These are phyloP conservation scores for Camelina neglecta DNA, from an alignment of 345 rosid genomes.

Conservation along the genomic window DNA sequence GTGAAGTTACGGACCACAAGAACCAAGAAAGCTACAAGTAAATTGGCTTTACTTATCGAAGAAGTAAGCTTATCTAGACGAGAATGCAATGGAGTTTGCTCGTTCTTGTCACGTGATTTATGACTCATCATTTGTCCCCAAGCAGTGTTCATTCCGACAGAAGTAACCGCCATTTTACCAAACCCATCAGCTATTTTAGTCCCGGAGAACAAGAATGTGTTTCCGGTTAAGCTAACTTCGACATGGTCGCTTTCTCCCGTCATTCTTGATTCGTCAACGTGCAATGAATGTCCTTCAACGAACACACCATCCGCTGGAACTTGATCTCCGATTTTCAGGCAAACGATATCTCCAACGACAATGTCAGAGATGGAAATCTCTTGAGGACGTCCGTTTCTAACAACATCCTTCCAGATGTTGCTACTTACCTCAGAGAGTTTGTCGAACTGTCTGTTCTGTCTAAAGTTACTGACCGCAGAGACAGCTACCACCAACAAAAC, in stretches of 20 bases:
- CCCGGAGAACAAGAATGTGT: conserved; percentile 70
- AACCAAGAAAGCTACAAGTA: conserved; percentile 68
- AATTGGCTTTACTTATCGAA: conserved; percentile 61
- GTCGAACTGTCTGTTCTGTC: conserved; percentile 59
- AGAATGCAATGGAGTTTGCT: conserved; percentile 70
- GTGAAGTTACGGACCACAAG: conserved; percentile 78
- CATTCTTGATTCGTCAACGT: conserved; percentile 72
- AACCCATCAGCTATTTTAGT: conserved; percentile 62
- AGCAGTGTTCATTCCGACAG: conserved; percentile 73
- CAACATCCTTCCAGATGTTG: conserved; percentile 56
- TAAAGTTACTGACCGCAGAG: conserved; percentile 59
- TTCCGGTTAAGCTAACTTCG: conserved; percentile 41
- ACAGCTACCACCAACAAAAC: conserved; percentile 59
- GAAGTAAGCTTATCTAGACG: conserved; percentile 74
- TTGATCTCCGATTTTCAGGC: conserved; percentile 68
- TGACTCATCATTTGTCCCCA: conserved; percentile 88
- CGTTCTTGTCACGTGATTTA: conserved; percentile 47
- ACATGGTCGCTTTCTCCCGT: conserved; percentile 64
- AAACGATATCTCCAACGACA: conserved; percentile 68
- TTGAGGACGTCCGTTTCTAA: conserved; percentile 55
- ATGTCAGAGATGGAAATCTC: conserved; percentile 60
- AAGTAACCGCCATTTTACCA: conserved; percentile 64
- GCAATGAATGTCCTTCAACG: conserved; percentile 53
- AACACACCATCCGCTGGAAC: conserved; percentile 73
- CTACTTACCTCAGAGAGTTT: conserved; percentile 58